Conservation (phyloP, 2,329 filamentous ascomycete species). For the Chrysoporthe austroafricana region DNA sequence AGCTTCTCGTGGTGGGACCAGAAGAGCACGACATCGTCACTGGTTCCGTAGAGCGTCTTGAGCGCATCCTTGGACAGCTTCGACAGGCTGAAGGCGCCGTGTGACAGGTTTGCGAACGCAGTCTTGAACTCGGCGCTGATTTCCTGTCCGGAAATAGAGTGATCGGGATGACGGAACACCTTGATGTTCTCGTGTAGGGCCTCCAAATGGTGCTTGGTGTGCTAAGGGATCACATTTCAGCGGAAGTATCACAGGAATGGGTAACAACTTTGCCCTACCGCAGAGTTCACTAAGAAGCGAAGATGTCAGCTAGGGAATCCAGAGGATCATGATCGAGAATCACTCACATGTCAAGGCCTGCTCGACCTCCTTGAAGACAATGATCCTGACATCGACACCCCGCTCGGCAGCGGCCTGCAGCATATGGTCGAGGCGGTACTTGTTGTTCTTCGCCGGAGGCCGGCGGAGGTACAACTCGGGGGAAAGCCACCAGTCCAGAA, state of each 20-base stretch:
- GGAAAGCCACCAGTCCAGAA: slow-evolving; percentile 88
- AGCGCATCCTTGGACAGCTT: slow-evolving; percentile 74
- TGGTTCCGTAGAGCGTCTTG: slow-evolving; percentile 79
- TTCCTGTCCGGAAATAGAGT: slow-evolving; percentile 68
- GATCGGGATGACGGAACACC: slow-evolving; percentile 90
- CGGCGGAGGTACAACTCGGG: slow-evolving; percentile 86
- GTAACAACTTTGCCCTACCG: slow-evolving; percentile 25
- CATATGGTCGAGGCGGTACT: slow-evolving; percentile 83
- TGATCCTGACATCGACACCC: slow-evolving; percentile 81
- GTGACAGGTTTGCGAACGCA: slow-evolving; percentile 36
- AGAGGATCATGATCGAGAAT: slow-evolving; percentile 40
- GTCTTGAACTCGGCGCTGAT: slow-evolving; percentile 30
- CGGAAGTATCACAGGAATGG: background rate
- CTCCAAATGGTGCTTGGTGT: slow-evolving; percentile 82
- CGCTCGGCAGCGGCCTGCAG: slow-evolving; percentile 80
- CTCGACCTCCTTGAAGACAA: slow-evolving; percentile 91
- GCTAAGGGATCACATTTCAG: slow-evolving; percentile 42
- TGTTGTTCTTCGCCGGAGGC: slow-evolving; percentile 78
- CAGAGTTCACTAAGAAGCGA: slow-evolving; percentile 35
- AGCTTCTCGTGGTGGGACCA: slow-evolving; percentile 96
- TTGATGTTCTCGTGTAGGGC: slow-evolving; percentile 79
- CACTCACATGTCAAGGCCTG: slow-evolving; percentile 77
- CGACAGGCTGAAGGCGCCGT: slow-evolving; percentile 58
- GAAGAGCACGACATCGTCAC: slow-evolving; percentile 80
- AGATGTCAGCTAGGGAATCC: slow-evolving; percentile 7